A percentile compares a stretch with the other conserved stretches of the same genome.
These are phyloP conservation scores for Mycena venus DNA, from an alignment of 768 basidiomycete species.

Conservation along the genomic window DNA sequence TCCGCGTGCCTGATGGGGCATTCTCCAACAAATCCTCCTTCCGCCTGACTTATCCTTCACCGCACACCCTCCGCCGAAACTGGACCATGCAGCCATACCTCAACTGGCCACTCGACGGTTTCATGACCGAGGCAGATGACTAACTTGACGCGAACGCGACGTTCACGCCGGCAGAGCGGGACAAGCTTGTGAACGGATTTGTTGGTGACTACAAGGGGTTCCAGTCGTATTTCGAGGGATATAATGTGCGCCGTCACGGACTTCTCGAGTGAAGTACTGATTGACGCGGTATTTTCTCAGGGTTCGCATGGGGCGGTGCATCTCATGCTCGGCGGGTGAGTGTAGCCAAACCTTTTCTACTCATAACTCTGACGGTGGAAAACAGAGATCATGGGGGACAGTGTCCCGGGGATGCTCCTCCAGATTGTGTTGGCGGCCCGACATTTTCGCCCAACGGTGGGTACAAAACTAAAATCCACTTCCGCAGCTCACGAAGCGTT, in stretches of 20 bases:
- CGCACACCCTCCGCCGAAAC: slow-evolving; percentile 49
- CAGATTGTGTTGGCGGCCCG: slow-evolving; percentile 41
- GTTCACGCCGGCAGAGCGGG: slow-evolving; percentile 40
- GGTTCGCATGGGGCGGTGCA: slow-evolving; percentile 49
- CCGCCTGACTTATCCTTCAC: slow-evolving; percentile 47
- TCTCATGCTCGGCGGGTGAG: slow-evolving; percentile 45
- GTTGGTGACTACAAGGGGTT: slow-evolving; percentile 49
- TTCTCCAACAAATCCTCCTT: slow-evolving; percentile 36
- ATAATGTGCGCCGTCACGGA: slow-evolving; percentile 34
- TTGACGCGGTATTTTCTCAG: slow-evolving; percentile 28
- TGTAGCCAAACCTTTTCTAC: too few species aligned
- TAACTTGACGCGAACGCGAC: slow-evolving; percentile 40
- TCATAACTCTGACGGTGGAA: background rate
- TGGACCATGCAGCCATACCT: slow-evolving; percentile 49
- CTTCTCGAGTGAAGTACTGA: background rate
- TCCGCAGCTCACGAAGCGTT: background rate
- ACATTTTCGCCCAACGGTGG: slow-evolving; percentile 50
- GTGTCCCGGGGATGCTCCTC: slow-evolving; percentile 43
- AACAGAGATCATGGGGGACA: slow-evolving; percentile 45
- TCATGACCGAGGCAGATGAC: slow-evolving; percentile 35
- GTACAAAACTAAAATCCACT: background rate
- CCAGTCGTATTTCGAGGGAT: slow-evolving; percentile 46
- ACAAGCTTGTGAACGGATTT: slow-evolving; percentile 42
- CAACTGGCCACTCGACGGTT: slow-evolving; percentile 11
- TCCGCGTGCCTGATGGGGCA: slow-evolving; percentile 42